A percentile compares a stretch with the other conserved stretches of the same genome.
phyloP scores from a whole-genome alignment of 257 asterid species.

The Oldenlandia corymbosa region DNA sequence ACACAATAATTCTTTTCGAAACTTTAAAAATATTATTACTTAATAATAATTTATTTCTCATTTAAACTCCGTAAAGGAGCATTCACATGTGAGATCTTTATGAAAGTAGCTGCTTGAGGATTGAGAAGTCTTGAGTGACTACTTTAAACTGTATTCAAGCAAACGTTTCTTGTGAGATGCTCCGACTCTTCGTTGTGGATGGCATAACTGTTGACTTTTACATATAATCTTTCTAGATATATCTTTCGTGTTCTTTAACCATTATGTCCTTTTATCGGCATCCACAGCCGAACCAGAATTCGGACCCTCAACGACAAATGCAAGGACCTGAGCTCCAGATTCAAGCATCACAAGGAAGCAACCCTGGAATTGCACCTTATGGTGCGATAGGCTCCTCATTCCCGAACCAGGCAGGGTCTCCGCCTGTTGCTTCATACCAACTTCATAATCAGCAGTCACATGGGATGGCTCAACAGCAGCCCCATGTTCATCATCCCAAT shows the following conservation, averaged over 20 bases:
- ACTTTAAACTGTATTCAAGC: background rate
- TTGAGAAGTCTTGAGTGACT: background rate
- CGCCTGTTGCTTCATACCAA: slow-evolving; percentile 37
- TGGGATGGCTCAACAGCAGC: slow-evolving; percentile 32
- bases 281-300: slow-evolving; percentile 57
- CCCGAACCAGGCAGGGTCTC: slow-evolving; percentile 37
- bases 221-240: background rate
- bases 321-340: slow-evolving; percentile 58
- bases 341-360: slow-evolving; percentile 43
- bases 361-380: slow-evolving; percentile 34
- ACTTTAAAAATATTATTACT: too few species aligned
- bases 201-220: background rate
- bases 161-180: too few species aligned
- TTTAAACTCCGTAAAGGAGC: too few species aligned
- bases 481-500: slow-evolving; percentile 38
- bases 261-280: background rate
- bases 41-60: too few species aligned
- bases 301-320: slow-evolving; percentile 65
- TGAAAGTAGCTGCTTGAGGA: background rate
- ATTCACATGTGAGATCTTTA: background rate
- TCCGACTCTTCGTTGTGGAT: background rate
- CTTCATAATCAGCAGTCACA: slow-evolving; percentile 40
- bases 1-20: too few species aligned
- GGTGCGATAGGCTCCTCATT: slow-evolving; percentile 31
- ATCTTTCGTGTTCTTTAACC: background rate